A percentile compares a stretch with the other conserved stretches of the same genome.
phyloP scores from a whole-genome alignment of 257 asterid genomes.

The Solanum microdontum region DNA sequence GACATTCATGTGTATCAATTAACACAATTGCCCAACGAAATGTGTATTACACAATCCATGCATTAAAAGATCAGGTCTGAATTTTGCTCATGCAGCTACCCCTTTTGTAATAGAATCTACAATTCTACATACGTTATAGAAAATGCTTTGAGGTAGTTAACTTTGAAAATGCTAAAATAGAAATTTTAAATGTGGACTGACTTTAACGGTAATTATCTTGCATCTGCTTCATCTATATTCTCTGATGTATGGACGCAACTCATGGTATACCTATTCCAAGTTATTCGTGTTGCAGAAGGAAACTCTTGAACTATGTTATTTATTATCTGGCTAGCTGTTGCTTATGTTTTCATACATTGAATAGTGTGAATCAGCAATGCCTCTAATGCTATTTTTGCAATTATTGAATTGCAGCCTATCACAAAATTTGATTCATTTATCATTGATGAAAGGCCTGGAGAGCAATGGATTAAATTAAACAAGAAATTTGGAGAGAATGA shows the following conservation, averaged over 20 bases:
- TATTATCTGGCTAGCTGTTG: not conserved
- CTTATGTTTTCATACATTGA: not conserved
- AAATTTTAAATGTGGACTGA: not conserved
- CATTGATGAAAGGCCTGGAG: conserved; percentile 67
- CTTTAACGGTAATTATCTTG: not conserved
- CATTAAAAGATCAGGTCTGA: not conserved
- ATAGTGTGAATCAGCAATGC: not conserved
- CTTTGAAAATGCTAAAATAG: not conserved
- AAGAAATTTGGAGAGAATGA: conserved; percentile 57
- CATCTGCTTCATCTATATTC: not conserved
- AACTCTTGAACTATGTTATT: not conserved
- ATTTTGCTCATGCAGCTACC: not conserved
- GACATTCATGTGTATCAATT: not conserved
- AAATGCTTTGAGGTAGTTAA: not conserved
- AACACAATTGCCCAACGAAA: not conserved
- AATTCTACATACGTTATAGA: not conserved
- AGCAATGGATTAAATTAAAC: conserved; percentile 68
- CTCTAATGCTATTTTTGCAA: conserved; percentile 24
- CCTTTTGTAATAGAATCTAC: not conserved
- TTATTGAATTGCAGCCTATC: conserved; percentile 33
- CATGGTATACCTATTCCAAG: not conserved
- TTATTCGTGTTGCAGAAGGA: not conserved
- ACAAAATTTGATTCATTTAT: conserved; percentile 50
- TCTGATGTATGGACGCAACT: not conserved
- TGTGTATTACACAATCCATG: not conserved